Base-by-base conservation (phyloP, 2,329 filamentous ascomycete species). In the Aspergillus tanneri region DNA sequence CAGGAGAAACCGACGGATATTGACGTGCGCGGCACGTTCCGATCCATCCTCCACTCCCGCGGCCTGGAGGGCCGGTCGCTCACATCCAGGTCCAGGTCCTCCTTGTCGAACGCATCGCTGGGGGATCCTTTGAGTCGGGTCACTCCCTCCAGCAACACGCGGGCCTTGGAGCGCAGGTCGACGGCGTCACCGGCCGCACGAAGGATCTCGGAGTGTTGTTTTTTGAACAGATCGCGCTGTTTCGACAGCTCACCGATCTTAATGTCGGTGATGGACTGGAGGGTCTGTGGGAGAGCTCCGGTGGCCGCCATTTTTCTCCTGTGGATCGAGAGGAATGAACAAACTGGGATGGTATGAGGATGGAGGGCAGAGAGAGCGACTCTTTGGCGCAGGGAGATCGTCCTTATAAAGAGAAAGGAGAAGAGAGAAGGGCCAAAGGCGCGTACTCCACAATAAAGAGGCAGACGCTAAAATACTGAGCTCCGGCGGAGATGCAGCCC, bases 191-290 rank as follows among this genome's bases (percentile, higher is more conserved):
- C 53, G n/a, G 66, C 63, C 22, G 64, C 62, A n/a, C 64, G 54
- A 21, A 76, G 53, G 4, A 78, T 68, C 2, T 67, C 57, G 4
- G 63, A 52, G 54, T 80, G 80, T 30, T 70, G 72, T 25, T 65
- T 61, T 44, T 78, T 72, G 55, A 80, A 83, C 2, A 73, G 62
- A 0, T 64, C 63, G 21, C 76, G 77, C 51, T 80, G 75, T 54
- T 77, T 77, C 22, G 73, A 70, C 6, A 84, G 72, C 56, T 83
- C 78, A n/a, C 68, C 68, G 50, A 84, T 76, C 58, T 83, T 84
- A 48, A 77, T 78, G 30, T 68, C 67, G 16, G 78, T 82, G 60
- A 82, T 79, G 25, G 76, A 75, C 44, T 77, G 73, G 22, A 82
- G 73, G 11, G 79, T 80, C 46, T 78, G 70, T 5, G 79, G 78